Base-by-base conservation (phyloP, 257 asterid species). In the Solanum sparsipilum region DNA sequence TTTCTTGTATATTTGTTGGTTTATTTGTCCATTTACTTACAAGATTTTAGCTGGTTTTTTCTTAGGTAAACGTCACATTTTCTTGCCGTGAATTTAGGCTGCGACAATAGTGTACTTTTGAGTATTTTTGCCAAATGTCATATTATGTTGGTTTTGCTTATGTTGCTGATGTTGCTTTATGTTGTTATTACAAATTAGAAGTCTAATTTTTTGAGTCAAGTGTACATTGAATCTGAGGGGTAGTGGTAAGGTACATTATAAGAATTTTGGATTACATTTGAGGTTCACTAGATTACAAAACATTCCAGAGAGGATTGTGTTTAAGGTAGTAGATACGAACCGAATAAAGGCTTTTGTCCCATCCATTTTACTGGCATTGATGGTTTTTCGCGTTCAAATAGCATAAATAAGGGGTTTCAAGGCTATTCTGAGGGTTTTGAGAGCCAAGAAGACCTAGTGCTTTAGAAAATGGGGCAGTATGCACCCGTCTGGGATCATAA, bases 401-500 rank as follows among this genome's bases (percentile, higher is more conserved):
- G 68, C 16, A 81, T 81, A 81, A 15, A 81, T 46, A 81, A 81
- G 85, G 85, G 31, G 63, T 81, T 78, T n/a, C 36, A 41, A 25
- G 84, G 63, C 63, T 78, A 21, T 78, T n/a, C 34, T 78, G 58
- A 41, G 84, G 84, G 84, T 31, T 46, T 29, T 46, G 68, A 79
- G 38, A 25, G 85, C 85, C 63, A 44, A 32, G 41, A 71, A 71
- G 41, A 9, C 78, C 78, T 71, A 31, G 78, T 71, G 41, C 41
- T 71, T 88, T 84, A 58, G 68, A 84, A 88, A 92, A 96, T 97
- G 99, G 98, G 98, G 92, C 98, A 95, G 88, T 68, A 92, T 39
- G 95, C 94, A 41, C 95, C 96, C 36, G 92, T 94, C 91, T 94
- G 98, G 98, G 98, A 97, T 88, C 93, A 88, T 87, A 91, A 88